A percentile compares a stretch with the other conserved stretches of the same genome.
phyloP scores from a whole-genome alignment of 768 basidiomycete genomes.

The Mycena filopes region DNA sequence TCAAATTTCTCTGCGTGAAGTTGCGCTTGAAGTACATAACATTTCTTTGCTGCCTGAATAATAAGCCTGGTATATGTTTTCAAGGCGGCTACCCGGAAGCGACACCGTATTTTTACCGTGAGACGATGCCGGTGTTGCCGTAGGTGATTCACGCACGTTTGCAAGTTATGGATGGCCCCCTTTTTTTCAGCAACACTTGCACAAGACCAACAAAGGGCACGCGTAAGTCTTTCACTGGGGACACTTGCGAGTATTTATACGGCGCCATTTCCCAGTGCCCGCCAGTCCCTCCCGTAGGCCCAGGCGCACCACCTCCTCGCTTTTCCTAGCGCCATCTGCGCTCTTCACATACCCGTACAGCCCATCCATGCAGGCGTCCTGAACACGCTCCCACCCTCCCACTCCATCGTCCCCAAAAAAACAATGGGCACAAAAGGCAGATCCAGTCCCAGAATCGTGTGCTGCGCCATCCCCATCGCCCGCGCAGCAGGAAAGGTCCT shows the following conservation, averaged over 20 bases:
- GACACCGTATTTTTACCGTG: too few relatives aligned
- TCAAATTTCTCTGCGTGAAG: too few relatives aligned
- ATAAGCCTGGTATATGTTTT: too few relatives aligned
- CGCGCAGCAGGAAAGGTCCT: conserved; percentile 81
- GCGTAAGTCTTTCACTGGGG: conserved; percentile 13
- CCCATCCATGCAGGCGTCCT: conserved; percentile 42
- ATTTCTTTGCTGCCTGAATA: too few relatives aligned
- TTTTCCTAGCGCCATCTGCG: conserved; percentile 31
- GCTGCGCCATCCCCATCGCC: conserved; percentile 89
- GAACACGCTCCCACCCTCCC: conserved; percentile 30
- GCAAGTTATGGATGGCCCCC: neutral
- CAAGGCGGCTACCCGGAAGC: too few relatives aligned
- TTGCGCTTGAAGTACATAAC: too few relatives aligned
- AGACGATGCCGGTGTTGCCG: neutral
- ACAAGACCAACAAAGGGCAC: conserved; percentile 24
- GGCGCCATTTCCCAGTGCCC: conserved; percentile 1
- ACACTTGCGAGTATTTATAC: conserved; percentile 8
- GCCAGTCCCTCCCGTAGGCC: conserved; percentile 7
- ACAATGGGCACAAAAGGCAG: conserved; percentile 78
- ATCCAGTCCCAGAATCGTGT: conserved; percentile 84
- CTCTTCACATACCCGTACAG: conserved; percentile 36
- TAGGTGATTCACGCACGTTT: neutral
- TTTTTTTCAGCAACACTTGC: conserved; percentile 3
- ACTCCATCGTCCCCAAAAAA: conserved; percentile 34
- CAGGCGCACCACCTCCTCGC: neutral